These are phyloP conservation scores for Pulveroboletus ravenelii DNA, from an alignment of 768 basidiomycete genomes.

Conservation along the genomic window DNA sequence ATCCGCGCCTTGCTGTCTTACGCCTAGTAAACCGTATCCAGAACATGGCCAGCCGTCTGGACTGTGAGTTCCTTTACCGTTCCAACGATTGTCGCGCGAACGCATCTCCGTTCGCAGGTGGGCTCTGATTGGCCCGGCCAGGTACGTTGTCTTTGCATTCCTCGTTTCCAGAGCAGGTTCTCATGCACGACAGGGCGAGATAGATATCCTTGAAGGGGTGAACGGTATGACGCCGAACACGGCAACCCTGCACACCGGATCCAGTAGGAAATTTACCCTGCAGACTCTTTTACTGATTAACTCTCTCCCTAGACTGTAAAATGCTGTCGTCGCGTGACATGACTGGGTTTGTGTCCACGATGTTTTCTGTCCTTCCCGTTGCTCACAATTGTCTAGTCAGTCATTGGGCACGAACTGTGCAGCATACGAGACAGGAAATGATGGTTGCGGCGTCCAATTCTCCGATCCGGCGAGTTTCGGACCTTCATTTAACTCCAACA, in stretches of 20 bases:
- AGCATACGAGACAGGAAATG: slow-evolving; percentile 19
- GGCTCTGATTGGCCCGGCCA: slow-evolving; percentile 18
- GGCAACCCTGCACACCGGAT: slow-evolving; percentile 27
- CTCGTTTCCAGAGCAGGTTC: not conserved
- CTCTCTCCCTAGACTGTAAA: slow-evolving; percentile 13
- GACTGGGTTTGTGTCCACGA: slow-evolving; percentile 14
- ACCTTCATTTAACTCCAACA: slow-evolving; percentile 26
- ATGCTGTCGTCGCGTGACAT: slow-evolving; percentile 17
- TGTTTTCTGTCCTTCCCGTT: not conserved
- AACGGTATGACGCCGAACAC: slow-evolving; percentile 36
- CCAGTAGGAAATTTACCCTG: slow-evolving; percentile 12
- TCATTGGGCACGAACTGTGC: slow-evolving; percentile 16
- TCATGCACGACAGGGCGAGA: slow-evolving; percentile 30
- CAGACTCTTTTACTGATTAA: not conserved
- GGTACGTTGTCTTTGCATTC: not conserved
- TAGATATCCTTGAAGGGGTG: slow-evolving; percentile 49
- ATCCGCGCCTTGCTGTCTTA: not conserved
- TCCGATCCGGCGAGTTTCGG: slow-evolving; percentile 15
- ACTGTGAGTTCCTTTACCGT: slow-evolving; percentile 7
- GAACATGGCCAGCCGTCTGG: slow-evolving; percentile 27
- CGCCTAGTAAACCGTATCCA: not conserved
- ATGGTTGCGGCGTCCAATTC: slow-evolving; percentile 21
- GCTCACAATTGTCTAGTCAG: slow-evolving; percentile 8
- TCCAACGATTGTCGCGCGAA: no score
- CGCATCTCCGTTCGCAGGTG: slow-evolving; percentile 3